A percentile compares a stretch with the other conserved stretches of the same genome.
phyloP scores from a whole-genome alignment of 495 filamentous ascomycete genomes.

The Lophiotrema nucula region DNA sequence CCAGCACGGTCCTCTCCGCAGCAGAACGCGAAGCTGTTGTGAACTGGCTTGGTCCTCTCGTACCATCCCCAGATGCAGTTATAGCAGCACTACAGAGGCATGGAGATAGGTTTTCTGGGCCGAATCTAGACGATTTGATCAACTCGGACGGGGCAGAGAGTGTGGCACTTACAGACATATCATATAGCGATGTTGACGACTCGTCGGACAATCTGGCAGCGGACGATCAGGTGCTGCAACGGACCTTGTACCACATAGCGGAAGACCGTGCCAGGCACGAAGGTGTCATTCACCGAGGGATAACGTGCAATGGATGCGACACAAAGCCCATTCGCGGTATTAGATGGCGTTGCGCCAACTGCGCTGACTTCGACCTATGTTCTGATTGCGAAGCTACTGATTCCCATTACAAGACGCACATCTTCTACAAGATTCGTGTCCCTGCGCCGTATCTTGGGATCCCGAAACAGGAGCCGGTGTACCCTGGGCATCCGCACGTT shows the following conservation, averaged over 20 bases:
- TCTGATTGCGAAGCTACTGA: slow-evolving; percentile 40
- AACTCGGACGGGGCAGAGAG: slow-evolving; percentile 21
- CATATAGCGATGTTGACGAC: slow-evolving; percentile 22
- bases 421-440: slow-evolving; percentile 90
- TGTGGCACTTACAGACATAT: slow-evolving; percentile 27
- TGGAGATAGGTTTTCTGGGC: neutral
- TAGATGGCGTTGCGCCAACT: slow-evolving; percentile 88
- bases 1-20: neutral
- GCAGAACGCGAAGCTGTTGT: slow-evolving; percentile 4
- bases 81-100: slow-evolving; percentile 10
- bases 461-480: slow-evolving; percentile 46
- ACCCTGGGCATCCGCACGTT: slow-evolving; percentile 79
- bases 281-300: slow-evolving; percentile 91
- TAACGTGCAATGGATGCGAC: slow-evolving; percentile 84
- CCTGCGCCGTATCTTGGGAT: slow-evolving; percentile 64
- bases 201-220: slow-evolving; percentile 43
- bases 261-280: slow-evolving; percentile 61
- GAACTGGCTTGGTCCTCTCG: neutral
- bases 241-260: slow-evolving; percentile 49
- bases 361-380: slow-evolving; percentile 73
- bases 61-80: neutral
- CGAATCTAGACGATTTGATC: neutral
- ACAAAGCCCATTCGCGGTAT: slow-evolving; percentile 85
- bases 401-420: slow-evolving; percentile 91
- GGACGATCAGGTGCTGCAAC: slow-evolving; percentile 55